Conservation (phyloP, 768 basidiomycete species). For the Hortiboletus campestris region DNA sequence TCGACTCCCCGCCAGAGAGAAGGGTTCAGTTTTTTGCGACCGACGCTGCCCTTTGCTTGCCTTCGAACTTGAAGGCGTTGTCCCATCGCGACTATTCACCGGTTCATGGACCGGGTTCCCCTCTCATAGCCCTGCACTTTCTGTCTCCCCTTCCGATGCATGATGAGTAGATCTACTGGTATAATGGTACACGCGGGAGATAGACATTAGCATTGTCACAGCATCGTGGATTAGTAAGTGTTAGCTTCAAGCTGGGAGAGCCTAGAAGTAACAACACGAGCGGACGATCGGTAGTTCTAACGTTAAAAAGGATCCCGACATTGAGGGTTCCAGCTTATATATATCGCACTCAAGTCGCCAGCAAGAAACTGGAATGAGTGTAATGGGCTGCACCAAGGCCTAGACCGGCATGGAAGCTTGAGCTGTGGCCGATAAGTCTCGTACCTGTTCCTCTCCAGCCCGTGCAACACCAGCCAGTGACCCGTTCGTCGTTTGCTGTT, state of each 20-base stretch:
- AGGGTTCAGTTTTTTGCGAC: not conserved
- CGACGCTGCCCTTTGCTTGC: too few relatives aligned
- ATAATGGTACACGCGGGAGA: not conserved
- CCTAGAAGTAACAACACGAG: not conserved
- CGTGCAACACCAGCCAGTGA: not conserved
- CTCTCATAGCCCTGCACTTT: too few relatives aligned
- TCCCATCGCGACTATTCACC: not conserved
- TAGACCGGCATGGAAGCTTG: not conserved
- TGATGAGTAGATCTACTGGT: too few relatives aligned
- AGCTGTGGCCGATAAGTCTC: not conserved
- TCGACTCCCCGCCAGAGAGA: constrained; percentile 48
- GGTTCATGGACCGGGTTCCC: not conserved
- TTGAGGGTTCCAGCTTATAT: not conserved
- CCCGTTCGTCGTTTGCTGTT: not conserved
- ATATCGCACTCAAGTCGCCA: not conserved
- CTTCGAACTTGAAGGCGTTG: too few relatives aligned
- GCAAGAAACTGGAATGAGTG: too few relatives aligned
- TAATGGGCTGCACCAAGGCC: too few relatives aligned
- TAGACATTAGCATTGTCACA: too few relatives aligned
- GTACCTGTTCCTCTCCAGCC: not conserved
- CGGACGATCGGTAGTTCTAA: not conserved
- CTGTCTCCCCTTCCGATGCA: too few relatives aligned
- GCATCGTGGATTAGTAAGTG: too few relatives aligned
- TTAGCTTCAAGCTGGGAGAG: too few relatives aligned
- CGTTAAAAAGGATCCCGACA: not conserved